A percentile compares a stretch with the other conserved stretches of the same genome.
Evolutionary conservation across 2,329 filamentous ascomycete species (phyloP).

Genomic region (Diaporthe ampelina): DNA sequence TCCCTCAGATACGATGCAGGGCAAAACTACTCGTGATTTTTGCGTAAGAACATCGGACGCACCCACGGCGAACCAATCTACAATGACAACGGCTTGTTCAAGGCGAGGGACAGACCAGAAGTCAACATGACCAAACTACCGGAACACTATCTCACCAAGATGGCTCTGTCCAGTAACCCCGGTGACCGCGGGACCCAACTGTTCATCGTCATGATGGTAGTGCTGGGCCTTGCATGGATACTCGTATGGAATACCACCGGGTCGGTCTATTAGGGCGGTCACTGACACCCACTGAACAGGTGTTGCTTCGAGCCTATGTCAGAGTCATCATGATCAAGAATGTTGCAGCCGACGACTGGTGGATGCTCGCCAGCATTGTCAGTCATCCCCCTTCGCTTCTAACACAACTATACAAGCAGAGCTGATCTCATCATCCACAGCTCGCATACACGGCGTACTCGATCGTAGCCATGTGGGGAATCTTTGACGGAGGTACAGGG

Average conservation of each 20-base stretch:
- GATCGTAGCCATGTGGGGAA: constrained; percentile 51
- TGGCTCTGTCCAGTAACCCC: not conserved
- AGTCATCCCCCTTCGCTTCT: not conserved
- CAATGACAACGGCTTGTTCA: constrained; percentile 12
- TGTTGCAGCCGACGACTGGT: constrained; percentile 61
- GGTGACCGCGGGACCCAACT: constrained; percentile 23
- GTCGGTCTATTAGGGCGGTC: too few species aligned
- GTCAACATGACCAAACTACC: constrained; percentile 23
- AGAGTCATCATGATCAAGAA: constrained; percentile 58
- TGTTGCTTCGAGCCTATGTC: constrained; percentile 60
- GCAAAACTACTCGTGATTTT: not conserved
- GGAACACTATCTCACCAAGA: constrained; percentile 23
- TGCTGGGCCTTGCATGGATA: constrained; percentile 31
- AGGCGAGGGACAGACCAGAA: constrained; percentile 4
- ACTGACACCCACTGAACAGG: constrained; percentile 35
- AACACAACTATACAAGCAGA: not conserved
- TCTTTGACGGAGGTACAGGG: constrained; percentile 49
- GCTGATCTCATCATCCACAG: constrained; percentile 45
- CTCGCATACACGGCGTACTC: constrained; percentile 52
- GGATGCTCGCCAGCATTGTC: constrained; percentile 63
- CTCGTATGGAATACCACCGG: not conserved
- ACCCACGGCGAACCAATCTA: not conserved
- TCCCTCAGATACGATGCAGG: not conserved
- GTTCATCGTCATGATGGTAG: constrained; percentile 23
- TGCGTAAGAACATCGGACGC: not conserved